Evolutionary conservation across 129 eudicot genomes (phyloP).

Genomic region (Tagetes erecta): DNA sequence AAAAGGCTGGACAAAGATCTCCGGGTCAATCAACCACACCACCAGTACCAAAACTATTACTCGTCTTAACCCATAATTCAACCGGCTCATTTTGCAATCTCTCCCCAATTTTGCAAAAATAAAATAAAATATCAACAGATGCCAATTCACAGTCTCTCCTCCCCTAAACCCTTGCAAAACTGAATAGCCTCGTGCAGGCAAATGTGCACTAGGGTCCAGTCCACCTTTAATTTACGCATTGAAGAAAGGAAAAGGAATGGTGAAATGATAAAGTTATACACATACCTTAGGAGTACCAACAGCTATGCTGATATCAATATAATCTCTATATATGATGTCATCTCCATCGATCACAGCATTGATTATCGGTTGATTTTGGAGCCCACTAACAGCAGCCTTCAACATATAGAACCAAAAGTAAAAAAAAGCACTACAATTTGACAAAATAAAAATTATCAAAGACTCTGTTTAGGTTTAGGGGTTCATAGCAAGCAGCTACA

Average conservation of each 20-base stretch:
- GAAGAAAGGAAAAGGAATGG: background rate
- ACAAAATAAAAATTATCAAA: background rate
- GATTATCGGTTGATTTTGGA: constrained; percentile 1
- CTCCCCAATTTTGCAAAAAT: background rate
- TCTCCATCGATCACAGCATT: constrained; percentile 6
- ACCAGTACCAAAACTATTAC: background rate
- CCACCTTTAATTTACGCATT: background rate
- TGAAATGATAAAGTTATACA: background rate
- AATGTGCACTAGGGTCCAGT: no score
- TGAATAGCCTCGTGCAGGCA: background rate
- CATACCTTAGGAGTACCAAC: constrained; percentile 9
- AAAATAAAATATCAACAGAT: background rate
- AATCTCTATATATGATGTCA: background rate
- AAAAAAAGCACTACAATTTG: background rate
- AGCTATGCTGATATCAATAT: constrained; percentile 1
- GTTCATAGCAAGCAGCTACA: constrained; percentile 4
- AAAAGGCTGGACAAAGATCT: background rate
- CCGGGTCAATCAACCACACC: background rate
- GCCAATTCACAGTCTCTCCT: background rate
- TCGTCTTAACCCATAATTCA: background rate
- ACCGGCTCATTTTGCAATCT: background rate
- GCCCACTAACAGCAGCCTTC: constrained; percentile 6
- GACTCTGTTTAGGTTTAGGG: background rate
- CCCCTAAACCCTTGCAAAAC: background rate
- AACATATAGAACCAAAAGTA: background rate